A percentile compares a stretch with the other conserved stretches of the same genome.
Conservation (phyloP, 2,329 filamentous ascomycete genomes). For the Zasmidium angulare region DNA sequence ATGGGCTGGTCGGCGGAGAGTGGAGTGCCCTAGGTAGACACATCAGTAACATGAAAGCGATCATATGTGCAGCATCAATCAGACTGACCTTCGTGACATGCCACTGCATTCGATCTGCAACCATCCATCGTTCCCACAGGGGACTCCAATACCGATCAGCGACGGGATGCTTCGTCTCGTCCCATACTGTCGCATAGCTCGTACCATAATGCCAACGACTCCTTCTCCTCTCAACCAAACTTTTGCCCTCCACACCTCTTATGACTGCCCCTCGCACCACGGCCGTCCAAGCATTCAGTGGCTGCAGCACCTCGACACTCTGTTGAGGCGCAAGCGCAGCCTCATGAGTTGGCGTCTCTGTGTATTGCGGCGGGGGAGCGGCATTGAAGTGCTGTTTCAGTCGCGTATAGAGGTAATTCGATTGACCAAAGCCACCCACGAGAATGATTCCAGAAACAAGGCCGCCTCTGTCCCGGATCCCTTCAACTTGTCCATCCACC, state of each 20-base stretch:
- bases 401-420: slow-evolving; percentile 65
- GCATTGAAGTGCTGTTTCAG: slow-evolving; percentile 66
- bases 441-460: slow-evolving; percentile 67
- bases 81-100: slow-evolving; percentile 70
- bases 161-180: slow-evolving; percentile 71
- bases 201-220: slow-evolving; percentile 78
- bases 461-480: slow-evolving; percentile 40
- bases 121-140: slow-evolving; percentile 81
- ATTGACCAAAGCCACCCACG: slow-evolving; percentile 79
- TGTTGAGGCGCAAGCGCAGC: slow-evolving; percentile 44
- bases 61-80: not conserved
- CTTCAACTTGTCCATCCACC: slow-evolving; percentile 52
- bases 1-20: slow-evolving; percentile 73
- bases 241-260: slow-evolving; percentile 72
- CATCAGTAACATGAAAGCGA: slow-evolving; percentile 11
- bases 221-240: slow-evolving; percentile 73
- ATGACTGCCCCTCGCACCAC: slow-evolving; percentile 76
- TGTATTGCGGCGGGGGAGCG: slow-evolving; percentile 58
- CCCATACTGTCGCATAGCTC: slow-evolving; percentile 73
- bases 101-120: slow-evolving; percentile 81
- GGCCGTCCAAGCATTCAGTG: slow-evolving; percentile 78
- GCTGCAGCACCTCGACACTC: slow-evolving; percentile 77
- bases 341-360: slow-evolving; percentile 68
- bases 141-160: slow-evolving; percentile 77
- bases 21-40: slow-evolving; percentile 60